Evolutionary conservation across 306 rosid genomes (phyloP), one percentile per base, ranked within the genome.

Genomic region (Gynostemma pentaphyllum): DNA sequence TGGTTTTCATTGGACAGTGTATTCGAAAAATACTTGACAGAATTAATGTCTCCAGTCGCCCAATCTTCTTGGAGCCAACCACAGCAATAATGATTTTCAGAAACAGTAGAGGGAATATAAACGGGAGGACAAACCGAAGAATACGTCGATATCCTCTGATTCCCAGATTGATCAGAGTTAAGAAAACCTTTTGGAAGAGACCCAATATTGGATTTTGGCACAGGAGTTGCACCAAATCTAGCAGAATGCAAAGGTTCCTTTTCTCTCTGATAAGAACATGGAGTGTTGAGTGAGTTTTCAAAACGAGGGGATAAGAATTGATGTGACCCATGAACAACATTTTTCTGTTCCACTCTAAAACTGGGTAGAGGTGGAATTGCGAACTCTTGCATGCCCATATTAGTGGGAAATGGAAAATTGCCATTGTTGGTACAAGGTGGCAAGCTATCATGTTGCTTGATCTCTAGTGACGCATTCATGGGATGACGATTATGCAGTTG

Each of bases 161-260:
- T 70, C 66, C 81, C 89, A 70, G 89, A 83, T 42, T 74, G 91
- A 70, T 89, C 89, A 56, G 82, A 75, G 49, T 86, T 72, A 63
- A 89, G 82, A 24, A 86, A 84, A 34, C 90, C 83, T 79, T 77
- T 89, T 72, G 72, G 82, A 66, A 56, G 44, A 52, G 79, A 60
- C 69, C 53, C 81, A 49, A 73, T 66, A 47, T 70, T 76, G 47
- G 70, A 72, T 68, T 54, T 71, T 49, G 69, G 80, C 65, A 76
- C 66, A 66, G 64, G 71, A 70, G 68, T 73, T 21, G 48, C 70
- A 59, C 16, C 5, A 59, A 45, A 29, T 36, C 64, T 75, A 60
- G 16, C 26, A 68, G 70, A 39, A 37, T 62, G 19, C 28, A 34
- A 12, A 39, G 62, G 34, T 46, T 62, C 55, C 29, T 45, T 46